These are phyloP conservation scores for Phaeosphaeria sp. DNA, from an alignment of 2,329 filamentous ascomycete species.

Conservation along the genomic window DNA sequence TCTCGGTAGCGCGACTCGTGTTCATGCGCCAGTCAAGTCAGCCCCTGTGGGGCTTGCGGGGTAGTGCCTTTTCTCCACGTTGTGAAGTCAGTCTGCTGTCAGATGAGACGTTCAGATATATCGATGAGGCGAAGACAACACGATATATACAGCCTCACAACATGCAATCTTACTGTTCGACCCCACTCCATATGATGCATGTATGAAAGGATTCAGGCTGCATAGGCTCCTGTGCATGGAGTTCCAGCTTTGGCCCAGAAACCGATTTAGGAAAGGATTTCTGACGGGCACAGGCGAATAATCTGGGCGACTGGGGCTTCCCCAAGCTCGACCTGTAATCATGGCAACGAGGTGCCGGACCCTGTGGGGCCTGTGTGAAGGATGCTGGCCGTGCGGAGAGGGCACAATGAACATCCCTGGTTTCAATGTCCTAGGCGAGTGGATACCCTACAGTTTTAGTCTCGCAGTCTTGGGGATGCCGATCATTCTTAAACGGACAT, in stretches of 20 bases:
- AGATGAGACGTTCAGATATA: background rate
- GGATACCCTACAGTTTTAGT: background rate
- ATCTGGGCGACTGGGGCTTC: conserved; percentile 6
- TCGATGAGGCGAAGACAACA: background rate
- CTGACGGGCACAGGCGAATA: conserved; percentile 3
- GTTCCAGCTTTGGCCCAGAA: background rate
- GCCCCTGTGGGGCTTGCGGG: conserved; percentile 23
- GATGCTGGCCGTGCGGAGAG: conserved; percentile 11
- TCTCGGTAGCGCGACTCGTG: conserved; percentile 1
- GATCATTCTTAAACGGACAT: conserved; percentile 14
- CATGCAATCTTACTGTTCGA: background rate
- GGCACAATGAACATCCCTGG: conserved; percentile 13
- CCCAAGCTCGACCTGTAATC: conserved; percentile 14
- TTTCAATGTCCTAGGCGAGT: conserved; percentile 8
- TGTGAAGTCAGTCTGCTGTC: background rate
- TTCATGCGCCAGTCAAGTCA: background rate
- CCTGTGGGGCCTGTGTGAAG: conserved; percentile 19
- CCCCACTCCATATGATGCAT: background rate
- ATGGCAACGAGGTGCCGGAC: conserved; percentile 8
- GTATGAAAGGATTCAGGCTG: background rate
- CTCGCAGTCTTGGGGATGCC: background rate
- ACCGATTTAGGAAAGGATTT: background rate
- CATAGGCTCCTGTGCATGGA: background rate
- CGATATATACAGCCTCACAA: background rate
- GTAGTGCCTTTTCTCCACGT: conserved; percentile 10